phyloP scores from a whole-genome alignment of 2,329 filamentous ascomycete genomes.

The Sclerotinia minor region DNA sequence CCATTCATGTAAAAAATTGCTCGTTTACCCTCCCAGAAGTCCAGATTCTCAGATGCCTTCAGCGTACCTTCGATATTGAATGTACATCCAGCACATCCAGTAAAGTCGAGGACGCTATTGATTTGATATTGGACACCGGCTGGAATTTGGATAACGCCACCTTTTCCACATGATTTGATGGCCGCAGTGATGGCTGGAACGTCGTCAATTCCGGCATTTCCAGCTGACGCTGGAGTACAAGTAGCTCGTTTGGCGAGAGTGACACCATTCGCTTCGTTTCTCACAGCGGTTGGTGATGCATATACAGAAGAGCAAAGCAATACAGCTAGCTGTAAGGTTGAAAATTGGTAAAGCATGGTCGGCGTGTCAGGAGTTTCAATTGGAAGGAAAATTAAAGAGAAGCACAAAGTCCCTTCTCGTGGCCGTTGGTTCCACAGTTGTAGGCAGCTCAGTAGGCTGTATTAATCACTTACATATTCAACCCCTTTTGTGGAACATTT shows the following conservation, averaged over 20 bases:
- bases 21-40: constrained; percentile 46
- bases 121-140: constrained; percentile 46
- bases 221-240: constrained; percentile 33
- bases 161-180: constrained; percentile 44
- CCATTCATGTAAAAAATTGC: constrained; percentile 46
- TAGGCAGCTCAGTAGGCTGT: background rate
- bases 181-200: constrained; percentile 48
- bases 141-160: constrained; percentile 49
- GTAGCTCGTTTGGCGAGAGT: constrained; percentile 31
- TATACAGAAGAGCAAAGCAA: background rate
- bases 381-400: background rate
- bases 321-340: background rate
- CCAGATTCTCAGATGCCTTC: constrained; percentile 44
- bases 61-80: constrained; percentile 50
- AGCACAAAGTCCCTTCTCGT: background rate
- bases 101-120: constrained; percentile 47
- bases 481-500: background rate
- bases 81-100: constrained; percentile 47
- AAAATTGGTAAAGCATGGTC: background rate
- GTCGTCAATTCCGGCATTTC: constrained; percentile 43
- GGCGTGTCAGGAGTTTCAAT: background rate
- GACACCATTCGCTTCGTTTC: background rate
- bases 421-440: background rate
- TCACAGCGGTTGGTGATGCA: constrained; percentile 7
- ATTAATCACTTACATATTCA: background rate